A percentile compares a stretch with the other conserved stretches of the same genome.
These are phyloP conservation scores for Linnemannia exigua DNA, from an alignment of 192 early-diverging fungal genomes.

Conservation along the genomic window DNA sequence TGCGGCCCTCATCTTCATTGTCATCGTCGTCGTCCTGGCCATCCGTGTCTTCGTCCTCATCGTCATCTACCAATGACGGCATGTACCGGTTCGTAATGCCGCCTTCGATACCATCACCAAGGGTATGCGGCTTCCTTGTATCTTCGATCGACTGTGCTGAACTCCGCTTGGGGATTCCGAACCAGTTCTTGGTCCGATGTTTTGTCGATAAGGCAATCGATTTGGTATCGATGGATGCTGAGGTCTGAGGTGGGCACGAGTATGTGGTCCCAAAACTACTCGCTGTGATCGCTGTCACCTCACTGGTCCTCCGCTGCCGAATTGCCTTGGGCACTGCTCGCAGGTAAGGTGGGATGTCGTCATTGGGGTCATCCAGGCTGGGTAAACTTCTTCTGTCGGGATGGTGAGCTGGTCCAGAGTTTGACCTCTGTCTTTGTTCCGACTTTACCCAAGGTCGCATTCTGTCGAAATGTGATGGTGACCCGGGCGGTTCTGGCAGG, in stretches of 20 bases:
- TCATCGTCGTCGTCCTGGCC: conserved; percentile 29
- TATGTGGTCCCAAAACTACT: conserved; percentile 4
- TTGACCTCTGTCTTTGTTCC: conserved; percentile 34
- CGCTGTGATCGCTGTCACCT: conserved; percentile 13
- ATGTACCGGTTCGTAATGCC: conserved; percentile 24
- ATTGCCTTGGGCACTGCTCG: background rate
- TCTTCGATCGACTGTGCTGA: conserved; percentile 13
- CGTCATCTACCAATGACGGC: conserved; percentile 10
- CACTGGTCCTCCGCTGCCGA: conserved; percentile 25
- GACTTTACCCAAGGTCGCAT: conserved; percentile 19
- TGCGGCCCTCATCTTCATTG: conserved; percentile 7
- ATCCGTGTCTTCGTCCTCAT: conserved; percentile 31
- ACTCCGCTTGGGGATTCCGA: conserved; percentile 24
- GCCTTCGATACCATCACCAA: conserved; percentile 43
- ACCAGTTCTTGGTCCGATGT: conserved; percentile 45
- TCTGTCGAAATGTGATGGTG: conserved; percentile 19
- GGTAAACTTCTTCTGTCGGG: conserved; percentile 10
- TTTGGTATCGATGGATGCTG: background rate
- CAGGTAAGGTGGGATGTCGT: background rate
- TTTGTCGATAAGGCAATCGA: conserved; percentile 12
- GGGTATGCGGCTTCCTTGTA: conserved; percentile 30
- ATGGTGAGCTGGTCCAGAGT: conserved; percentile 43
- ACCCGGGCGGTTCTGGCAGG: background rate
- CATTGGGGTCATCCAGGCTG: conserved; percentile 8
- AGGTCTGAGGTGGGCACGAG: conserved; percentile 7